A percentile compares a stretch with the other conserved stretches of the same genome.
These are phyloP conservation scores for Microcos paniculata DNA, from an alignment of 345 rosid genomes.

Conservation along the genomic window DNA sequence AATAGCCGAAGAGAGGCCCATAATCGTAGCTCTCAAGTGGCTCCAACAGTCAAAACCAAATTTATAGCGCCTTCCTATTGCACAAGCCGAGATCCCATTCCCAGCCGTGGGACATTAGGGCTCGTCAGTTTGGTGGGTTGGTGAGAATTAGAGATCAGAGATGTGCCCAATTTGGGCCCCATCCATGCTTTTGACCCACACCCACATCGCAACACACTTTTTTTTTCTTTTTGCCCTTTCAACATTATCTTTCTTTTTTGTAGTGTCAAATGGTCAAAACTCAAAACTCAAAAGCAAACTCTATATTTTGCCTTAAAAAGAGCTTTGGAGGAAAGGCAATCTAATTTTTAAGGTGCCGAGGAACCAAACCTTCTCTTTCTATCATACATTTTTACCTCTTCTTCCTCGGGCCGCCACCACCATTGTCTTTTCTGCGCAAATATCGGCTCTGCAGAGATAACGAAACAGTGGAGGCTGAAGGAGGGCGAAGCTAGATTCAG, in stretches of 20 bases:
- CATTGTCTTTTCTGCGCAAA: neutral
- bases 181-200: neutral
- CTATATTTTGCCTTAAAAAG: neutral
- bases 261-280: neutral
- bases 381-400: neutral
- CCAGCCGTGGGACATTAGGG: neutral
- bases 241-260: neutral
- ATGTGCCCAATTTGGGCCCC: slow-evolving; percentile 9
- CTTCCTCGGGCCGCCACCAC: neutral
- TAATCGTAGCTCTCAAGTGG: neutral
- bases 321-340: neutral
- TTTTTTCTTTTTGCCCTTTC: neutral
- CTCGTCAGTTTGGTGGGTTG: slow-evolving; percentile 10
- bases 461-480: neutral
- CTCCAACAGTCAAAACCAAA: neutral
- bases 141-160: neutral
- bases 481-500: neutral
- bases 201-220: too few species aligned
- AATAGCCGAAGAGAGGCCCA: too few species aligned
- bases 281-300: neutral
- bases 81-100: neutral
- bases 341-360: neutral
- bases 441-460: neutral
- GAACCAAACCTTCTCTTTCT: neutral
- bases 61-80: neutral